Evolutionary conservation across 1,284 basidiomycete species (phyloP), one percentile per base, ranked within the genome.

Genomic region (Ceratobasidium sp.): DNA sequence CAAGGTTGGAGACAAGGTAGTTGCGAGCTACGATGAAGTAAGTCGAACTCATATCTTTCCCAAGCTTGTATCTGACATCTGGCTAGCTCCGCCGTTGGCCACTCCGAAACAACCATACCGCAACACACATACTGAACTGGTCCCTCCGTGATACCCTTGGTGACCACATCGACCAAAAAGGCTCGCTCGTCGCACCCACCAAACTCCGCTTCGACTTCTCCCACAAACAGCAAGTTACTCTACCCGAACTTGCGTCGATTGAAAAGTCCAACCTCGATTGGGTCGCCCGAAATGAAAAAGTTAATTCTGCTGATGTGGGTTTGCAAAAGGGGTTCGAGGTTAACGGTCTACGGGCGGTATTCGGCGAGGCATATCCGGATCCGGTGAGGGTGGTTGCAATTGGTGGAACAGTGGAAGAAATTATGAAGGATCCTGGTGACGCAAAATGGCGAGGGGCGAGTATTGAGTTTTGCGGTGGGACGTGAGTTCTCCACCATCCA

Each of bases 191-290:
- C 72, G 96, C 97, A 0, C 95, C 96, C 0, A 92, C 92, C 68
- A 98, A 98, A 86, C 90, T 99, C 44, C 95, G 98, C 33, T 99
- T 99, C 87, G 98, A 99, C 86, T 99, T 99, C 86, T 97, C 95
- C 39, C 97, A 99, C 88, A 98, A 98, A 86, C 90, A 95, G 13
- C 92, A 93, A 80, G 94, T 99, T 80, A 84, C 90, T 20, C 84
- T 91, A 0, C 85, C 90, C 1, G 97, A 99, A 78, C 89, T 99
- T 60, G 84, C 86, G 64, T 93, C 93, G 86, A 97, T 99, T 82
- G 97, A 99, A 86, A 85, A 86, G 6, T 92, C 96, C 86, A 94
- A 92, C 83, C 88, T 93, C 81, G 93, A 95, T 77, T 99, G 97
- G 96, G 94, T 99, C 85, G 91, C 91, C 84, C 92, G 90, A 84